Base-by-base conservation (phyloP, 1,139 yeast genomes). In the Blastobotrys ciferrii region DNA sequence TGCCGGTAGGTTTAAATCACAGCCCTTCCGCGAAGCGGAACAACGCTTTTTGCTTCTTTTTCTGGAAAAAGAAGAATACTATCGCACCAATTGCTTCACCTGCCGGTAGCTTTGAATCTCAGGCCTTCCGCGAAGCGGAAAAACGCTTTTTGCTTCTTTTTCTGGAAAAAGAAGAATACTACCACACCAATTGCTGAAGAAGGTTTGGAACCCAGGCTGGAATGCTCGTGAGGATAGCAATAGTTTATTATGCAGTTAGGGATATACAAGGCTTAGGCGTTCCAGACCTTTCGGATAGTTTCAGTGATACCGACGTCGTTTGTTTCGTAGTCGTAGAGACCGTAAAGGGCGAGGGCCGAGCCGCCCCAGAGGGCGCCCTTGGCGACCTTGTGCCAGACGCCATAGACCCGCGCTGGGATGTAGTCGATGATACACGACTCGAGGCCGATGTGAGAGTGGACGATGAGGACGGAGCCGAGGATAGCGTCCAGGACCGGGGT, bases 381-480 rank as follows among this genome's bases (percentile, higher is more conserved):
- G 48, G 92, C 87, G 42, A 74, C 64, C 49, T 73, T 76, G 69
- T 86, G 85, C 77, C 84, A 78, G 39, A 73, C 62, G 7, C 95
- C 95, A 66, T 82, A 91, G 35, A 83, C 87, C 66, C 96, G 80
- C 68, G 75, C 74, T 48, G 96, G 97, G 54, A 91, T 83, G 70
- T 89, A 89, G 69, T 91, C 97, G 53, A 82, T 80, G 63, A 91
- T 88, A 71, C 96, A 87, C 36, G 95, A 76, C 62, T 82, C 82
- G 70, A 91, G 78, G 0, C 97, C 98, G 50, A 82, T 76, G 67
- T 86, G 87, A 51, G 84, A 76, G 71, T 91, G 97, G 58, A 81
- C 75, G 56, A 91, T 70, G 44, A 87, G 67, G 25, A 82, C 67
- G 11, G 83, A 73, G 32, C 85, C 77, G 55, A 87, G 71, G 3